Percentiles rank a stretch among this genome's conserved stretches.
These are phyloP conservation scores for Spirogloea muscicola DNA, from an alignment of 139 green algal species.

Conservation along the genomic window DNA sequence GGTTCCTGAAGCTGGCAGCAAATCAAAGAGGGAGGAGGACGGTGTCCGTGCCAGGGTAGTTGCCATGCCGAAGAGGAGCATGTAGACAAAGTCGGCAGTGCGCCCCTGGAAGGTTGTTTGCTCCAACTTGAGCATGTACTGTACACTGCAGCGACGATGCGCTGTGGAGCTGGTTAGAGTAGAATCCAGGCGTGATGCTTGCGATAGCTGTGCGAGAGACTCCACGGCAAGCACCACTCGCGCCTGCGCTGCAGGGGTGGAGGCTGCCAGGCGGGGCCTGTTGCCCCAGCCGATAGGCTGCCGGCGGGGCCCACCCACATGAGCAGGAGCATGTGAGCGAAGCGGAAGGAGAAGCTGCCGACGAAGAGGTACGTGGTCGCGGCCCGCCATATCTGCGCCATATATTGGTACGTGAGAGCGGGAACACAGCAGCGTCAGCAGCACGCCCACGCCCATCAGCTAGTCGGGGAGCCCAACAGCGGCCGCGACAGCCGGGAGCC, in stretches of 20 bases:
- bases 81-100: constrained; percentile 64
- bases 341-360: constrained; percentile 23
- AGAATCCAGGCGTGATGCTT: too few relatives aligned
- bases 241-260: too few relatives aligned
- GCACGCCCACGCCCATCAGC: neutral
- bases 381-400: constrained; percentile 60
- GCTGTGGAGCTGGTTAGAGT: too few relatives aligned
- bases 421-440: neutral
- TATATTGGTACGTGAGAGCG: neutral
- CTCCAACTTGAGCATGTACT: constrained; percentile 58
- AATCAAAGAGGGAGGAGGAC: too few relatives aligned
- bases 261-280: too few relatives aligned
- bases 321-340: neutral
- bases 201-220: too few relatives aligned
- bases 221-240: too few relatives aligned
- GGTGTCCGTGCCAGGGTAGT: constrained; percentile 11
- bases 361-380: constrained; percentile 59
- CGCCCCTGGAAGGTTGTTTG: constrained; percentile 53
- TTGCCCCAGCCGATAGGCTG: too few relatives aligned
- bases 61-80: constrained; percentile 58
- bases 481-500: too few relatives aligned
- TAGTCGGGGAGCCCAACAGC: too few relatives aligned
- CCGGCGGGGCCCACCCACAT: too few relatives aligned
- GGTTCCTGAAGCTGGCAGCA: too few relatives aligned
- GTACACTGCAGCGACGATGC: constrained; percentile 47